phyloP scores from a whole-genome alignment of 2,329 filamentous ascomycete genomes.

The Neonectria sp. region DNA sequence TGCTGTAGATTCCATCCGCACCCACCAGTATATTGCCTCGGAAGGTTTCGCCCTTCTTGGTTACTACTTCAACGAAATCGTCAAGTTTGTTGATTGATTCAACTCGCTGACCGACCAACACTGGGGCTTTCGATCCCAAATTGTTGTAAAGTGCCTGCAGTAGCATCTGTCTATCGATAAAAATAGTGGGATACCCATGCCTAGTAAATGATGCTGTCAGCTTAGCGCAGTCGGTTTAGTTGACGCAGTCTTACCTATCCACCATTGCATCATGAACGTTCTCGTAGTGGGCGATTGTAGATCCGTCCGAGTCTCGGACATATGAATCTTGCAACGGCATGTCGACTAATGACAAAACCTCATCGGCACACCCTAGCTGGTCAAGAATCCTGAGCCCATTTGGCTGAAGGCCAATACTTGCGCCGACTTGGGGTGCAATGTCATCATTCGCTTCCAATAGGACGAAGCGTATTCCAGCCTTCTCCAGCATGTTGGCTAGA shows the following conservation, averaged over 20 bases:
- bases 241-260: background rate
- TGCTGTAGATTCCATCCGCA: conserved; percentile 58
- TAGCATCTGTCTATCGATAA: conserved; percentile 54
- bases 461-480: conserved; percentile 60
- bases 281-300: background rate
- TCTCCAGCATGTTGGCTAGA: conserved; percentile 33
- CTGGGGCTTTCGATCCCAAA: conserved; percentile 47
- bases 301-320: background rate
- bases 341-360: background rate
- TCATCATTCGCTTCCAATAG: conserved; percentile 61
- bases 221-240: background rate
- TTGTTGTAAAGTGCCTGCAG: conserved; percentile 53
- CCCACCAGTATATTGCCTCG: conserved; percentile 54
- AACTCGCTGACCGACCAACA: conserved; percentile 38
- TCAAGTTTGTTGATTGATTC: conserved; percentile 2
- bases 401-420: conserved; percentile 62
- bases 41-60: conserved; percentile 49
- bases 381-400: conserved; percentile 63
- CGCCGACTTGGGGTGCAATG: conserved; percentile 63
- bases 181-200: conserved; percentile 49
- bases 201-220: conserved; percentile 11
- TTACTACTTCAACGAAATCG: conserved; percentile 46
- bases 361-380: conserved; percentile 54
- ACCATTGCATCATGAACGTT: background rate
- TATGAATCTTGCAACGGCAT: background rate